Conservation (phyloP, 306 rosid genomes). For the Lagenaria siceraria region DNA sequence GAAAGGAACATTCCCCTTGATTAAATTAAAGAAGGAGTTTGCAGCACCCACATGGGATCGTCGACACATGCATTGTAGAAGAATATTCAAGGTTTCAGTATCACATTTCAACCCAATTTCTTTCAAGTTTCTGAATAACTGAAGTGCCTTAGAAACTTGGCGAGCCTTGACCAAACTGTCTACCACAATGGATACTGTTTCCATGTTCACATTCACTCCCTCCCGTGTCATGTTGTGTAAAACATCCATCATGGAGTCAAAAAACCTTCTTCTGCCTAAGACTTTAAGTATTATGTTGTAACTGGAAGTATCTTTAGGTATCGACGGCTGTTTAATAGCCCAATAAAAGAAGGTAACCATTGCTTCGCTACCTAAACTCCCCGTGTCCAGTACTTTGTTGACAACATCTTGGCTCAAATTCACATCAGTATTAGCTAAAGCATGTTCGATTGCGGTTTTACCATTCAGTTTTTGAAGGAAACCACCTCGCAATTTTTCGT, state of each 20-base stretch:
- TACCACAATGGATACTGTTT: conserved; percentile 37
- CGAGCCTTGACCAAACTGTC: conserved; percentile 61
- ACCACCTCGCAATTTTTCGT: conserved; percentile 66
- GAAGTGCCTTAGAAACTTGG: conserved; percentile 52
- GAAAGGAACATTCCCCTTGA: conserved; percentile 46
- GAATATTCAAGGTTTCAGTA: conserved; percentile 44
- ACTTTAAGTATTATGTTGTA: conserved; percentile 54
- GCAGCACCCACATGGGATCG: conserved; percentile 60
- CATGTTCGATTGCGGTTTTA: conserved; percentile 40
- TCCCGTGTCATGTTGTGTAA: conserved; percentile 27
- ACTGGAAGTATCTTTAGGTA: conserved; percentile 25
- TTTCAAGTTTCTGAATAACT: conserved; percentile 33
- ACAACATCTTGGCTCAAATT: conserved; percentile 38
- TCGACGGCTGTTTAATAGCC: conserved; percentile 48
- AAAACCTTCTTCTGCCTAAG: conserved; percentile 66
- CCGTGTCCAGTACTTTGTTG: conserved; percentile 34
- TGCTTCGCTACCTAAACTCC: conserved; percentile 54
- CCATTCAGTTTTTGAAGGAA: conserved; percentile 75
- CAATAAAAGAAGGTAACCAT: conserved; percentile 69
- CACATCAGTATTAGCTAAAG: conserved; percentile 32
- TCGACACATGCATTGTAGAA: conserved; percentile 45
- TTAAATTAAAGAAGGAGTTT: conserved; percentile 33
- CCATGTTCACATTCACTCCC: conserved; percentile 32
- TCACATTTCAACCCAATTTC: conserved; percentile 42
- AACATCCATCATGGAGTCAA: conserved; percentile 29